Percentiles rank a stretch among this genome's conserved stretches.
Conservation (phyloP, 1,284 basidiomycete species). For the Cryptococcus neoformans region DNA sequence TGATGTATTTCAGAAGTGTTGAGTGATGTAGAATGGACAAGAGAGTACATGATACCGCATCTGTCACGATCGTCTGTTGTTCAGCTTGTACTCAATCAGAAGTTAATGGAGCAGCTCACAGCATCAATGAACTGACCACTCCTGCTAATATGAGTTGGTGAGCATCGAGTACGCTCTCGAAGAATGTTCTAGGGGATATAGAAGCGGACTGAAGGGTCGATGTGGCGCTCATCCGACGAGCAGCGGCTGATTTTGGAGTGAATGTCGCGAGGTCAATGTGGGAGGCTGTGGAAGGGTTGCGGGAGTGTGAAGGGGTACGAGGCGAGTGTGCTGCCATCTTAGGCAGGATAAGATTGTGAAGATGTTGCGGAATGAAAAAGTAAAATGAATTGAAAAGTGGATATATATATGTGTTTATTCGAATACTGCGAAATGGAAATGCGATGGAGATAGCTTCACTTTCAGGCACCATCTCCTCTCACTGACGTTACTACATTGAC, state of each 20-base stretch:
- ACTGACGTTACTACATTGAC: too few relatives aligned
- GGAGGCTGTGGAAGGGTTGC: not conserved
- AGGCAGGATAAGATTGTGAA: too few relatives aligned
- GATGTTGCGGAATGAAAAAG: too few relatives aligned
- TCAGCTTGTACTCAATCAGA: not conserved
- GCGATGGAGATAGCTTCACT: too few relatives aligned
- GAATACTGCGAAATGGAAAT: too few relatives aligned
- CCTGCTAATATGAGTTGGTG: conserved; percentile 12
- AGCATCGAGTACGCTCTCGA: conserved; percentile 4
- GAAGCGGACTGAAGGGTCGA: conserved; percentile 21
- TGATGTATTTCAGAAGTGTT: conserved; percentile 55
- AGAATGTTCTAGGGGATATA: conserved; percentile 3
- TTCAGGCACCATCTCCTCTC: too few relatives aligned
- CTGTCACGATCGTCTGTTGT: conserved; percentile 14
- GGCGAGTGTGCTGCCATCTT: too few relatives aligned
- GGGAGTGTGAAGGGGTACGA: not conserved
- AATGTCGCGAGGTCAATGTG: not conserved
- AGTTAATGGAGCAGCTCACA: conserved; percentile 19
- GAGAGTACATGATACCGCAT: conserved; percentile 51
- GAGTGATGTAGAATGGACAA: conserved; percentile 58
- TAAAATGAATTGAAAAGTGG: too few relatives aligned
- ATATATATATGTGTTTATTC: too few relatives aligned
- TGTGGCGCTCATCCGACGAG: conserved; percentile 25
- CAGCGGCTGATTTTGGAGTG: conserved; percentile 18
- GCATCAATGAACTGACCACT: conserved; percentile 16